phyloP scores from a whole-genome alignment of 2,329 filamentous ascomycete genomes.

The Trichoderma sp. region DNA sequence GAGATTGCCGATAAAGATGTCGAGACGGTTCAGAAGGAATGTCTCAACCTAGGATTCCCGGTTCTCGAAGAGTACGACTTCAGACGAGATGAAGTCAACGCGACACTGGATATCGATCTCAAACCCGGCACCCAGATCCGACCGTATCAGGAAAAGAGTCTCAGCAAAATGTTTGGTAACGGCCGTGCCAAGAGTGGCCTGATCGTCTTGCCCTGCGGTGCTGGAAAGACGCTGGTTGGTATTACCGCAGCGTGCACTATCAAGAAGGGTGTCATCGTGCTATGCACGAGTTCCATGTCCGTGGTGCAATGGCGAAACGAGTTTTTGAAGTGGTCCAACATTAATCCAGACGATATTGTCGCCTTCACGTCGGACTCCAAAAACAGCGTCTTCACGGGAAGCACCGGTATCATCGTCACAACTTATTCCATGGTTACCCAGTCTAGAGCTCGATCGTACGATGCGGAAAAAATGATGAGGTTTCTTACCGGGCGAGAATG shows the following conservation, averaged over 20 bases:
- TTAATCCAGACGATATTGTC: conserved; percentile 85
- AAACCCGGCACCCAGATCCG: conserved; percentile 87
- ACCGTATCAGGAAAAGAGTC: conserved; percentile 92
- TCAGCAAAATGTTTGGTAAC: conserved; percentile 99
- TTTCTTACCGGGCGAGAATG: conserved; percentile 88
- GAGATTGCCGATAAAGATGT: conserved; percentile 82
- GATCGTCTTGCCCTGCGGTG: conserved; percentile 93
- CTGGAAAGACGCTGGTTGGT: conserved; percentile 96
- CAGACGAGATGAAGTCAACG: conserved; percentile 82
- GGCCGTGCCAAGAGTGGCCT: conserved; percentile 95
- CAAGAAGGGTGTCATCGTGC: conserved; percentile 91
- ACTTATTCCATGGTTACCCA: conserved; percentile 99
- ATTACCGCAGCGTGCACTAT: conserved; percentile 97
- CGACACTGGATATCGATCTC: conserved; percentile 90
- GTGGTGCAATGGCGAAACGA: conserved; percentile 96
- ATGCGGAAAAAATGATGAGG: conserved; percentile 96
- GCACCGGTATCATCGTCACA: conserved; percentile 93
- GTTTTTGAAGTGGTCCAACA: conserved; percentile 98
- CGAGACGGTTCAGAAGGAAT: conserved; percentile 84
- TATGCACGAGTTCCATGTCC: conserved; percentile 97
- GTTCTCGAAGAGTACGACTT: conserved; percentile 98
- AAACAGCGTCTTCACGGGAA: conserved; percentile 71
- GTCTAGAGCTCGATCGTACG: conserved; percentile 80
- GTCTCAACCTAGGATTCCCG: conserved; percentile 80
- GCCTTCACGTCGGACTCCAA: conserved; percentile 96